phyloP scores from a whole-genome alignment of 1,284 basidiomycete species.

The Moesziomyces antarcticus region DNA sequence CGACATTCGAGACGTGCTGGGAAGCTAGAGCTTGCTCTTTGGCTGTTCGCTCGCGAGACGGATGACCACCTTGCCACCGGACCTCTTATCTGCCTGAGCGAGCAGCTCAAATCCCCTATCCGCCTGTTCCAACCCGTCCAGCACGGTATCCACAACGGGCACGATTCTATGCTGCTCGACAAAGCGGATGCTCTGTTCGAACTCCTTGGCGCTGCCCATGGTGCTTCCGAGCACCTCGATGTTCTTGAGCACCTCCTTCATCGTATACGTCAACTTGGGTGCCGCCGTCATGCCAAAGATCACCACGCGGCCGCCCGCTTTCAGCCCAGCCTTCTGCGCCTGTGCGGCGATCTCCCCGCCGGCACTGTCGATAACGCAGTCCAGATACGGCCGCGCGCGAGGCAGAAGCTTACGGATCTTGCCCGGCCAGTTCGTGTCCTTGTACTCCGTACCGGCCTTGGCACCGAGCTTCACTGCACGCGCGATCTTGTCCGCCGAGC shows the following conservation, averaged over 20 bases:
- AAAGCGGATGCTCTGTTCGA: conserved; percentile 79
- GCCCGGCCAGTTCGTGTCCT: conserved; percentile 77
- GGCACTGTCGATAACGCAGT: conserved; percentile 82
- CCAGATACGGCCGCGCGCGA: conserved; percentile 71
- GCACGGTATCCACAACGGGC: conserved; percentile 79
- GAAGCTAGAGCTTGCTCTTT: conserved; percentile 29
- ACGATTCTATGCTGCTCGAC: conserved; percentile 76
- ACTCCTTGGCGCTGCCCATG: conserved; percentile 84
- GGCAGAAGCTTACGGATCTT: conserved; percentile 73
- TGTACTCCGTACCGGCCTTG: conserved; percentile 80
- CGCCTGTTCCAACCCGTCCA: conserved; percentile 77
- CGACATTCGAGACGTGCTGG: not conserved
- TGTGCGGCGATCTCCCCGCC: conserved; percentile 80
- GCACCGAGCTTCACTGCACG: conserved; percentile 79
- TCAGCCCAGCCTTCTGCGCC: conserved; percentile 73
- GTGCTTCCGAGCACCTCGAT: conserved; percentile 79
- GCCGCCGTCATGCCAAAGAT: conserved; percentile 75
- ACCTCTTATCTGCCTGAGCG: conserved; percentile 57
- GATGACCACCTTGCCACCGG: conserved; percentile 63
- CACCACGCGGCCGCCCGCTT: conserved; percentile 78
- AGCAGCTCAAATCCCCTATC: conserved; percentile 76
- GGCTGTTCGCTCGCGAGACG: conserved; percentile 13
- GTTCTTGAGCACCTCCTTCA: conserved; percentile 83
- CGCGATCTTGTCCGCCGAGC: conserved; percentile 77
- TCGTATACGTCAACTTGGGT: conserved; percentile 75